phyloP scores from a whole-genome alignment of 1,284 basidiomycete species.

The Puccinia triticina region DNA sequence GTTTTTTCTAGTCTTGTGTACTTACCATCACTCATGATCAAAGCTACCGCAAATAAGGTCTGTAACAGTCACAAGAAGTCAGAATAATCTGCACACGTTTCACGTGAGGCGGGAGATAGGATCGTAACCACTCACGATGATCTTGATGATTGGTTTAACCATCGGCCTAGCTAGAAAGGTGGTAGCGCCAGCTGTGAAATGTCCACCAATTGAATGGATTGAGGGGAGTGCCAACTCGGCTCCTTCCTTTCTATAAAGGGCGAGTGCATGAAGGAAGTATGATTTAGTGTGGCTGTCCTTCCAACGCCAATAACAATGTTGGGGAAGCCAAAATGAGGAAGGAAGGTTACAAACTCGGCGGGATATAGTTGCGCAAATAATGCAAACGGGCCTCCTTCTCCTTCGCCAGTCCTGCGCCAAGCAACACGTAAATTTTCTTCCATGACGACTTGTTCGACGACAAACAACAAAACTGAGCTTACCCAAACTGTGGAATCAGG shows the following conservation, averaged over 20 bases:
- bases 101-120: not conserved
- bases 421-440: not conserved
- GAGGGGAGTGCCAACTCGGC: slow-evolving; percentile 35
- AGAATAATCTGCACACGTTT: not conserved
- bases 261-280: not conserved
- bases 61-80: not conserved
- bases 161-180: slow-evolving; percentile 24
- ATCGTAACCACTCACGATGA: slow-evolving; percentile 25
- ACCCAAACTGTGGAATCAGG: slow-evolving; percentile 19
- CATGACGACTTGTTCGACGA: not conserved
- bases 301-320: not conserved
- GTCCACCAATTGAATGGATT: slow-evolving; percentile 22
- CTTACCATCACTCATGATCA: slow-evolving; percentile 52
- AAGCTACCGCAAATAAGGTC: slow-evolving; percentile 51
- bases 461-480: not conserved
- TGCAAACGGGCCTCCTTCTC: slow-evolving; percentile 50
- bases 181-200: slow-evolving; percentile 32
- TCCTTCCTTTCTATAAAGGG: slow-evolving; percentile 34
- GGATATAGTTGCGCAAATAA: slow-evolving; percentile 51
- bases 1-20: not conserved
- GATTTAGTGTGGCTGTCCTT: not conserved
- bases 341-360: slow-evolving; percentile 36
- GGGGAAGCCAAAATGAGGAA: not conserved
- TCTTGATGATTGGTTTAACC: slow-evolving; percentile 47
- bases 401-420: slow-evolving; percentile 42